These are phyloP conservation scores for Pistacia atlantica DNA, from an alignment of 345 rosid genomes.

Conservation along the genomic window DNA sequence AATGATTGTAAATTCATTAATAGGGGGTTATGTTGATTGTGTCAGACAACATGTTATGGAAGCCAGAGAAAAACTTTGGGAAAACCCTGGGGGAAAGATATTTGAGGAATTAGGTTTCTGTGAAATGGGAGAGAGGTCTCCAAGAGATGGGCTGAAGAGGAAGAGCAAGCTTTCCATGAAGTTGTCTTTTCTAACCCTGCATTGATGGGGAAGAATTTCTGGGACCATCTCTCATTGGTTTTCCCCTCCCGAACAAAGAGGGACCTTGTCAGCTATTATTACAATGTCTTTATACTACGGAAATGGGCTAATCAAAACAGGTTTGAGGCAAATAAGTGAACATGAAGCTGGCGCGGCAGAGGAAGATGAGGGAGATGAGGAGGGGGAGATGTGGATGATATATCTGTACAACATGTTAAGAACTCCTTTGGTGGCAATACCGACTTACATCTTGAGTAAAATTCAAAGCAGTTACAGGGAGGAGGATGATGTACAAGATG, in stretches of 20 bases:
- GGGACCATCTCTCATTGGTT: conserved; percentile 51
- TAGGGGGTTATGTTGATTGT: conserved; percentile 42
- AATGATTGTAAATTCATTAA: conserved; percentile 39
- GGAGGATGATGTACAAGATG: conserved; percentile 35
- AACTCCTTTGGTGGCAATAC: conserved; percentile 1
- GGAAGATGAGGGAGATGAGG: conserved; percentile 36
- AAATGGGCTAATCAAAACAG: conserved; percentile 57
- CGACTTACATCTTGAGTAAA: conserved; percentile 15
- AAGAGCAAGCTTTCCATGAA: conserved; percentile 36
- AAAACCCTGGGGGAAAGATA: conserved; percentile 35
- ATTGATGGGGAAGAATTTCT: conserved; percentile 54
- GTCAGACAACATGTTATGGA: conserved; percentile 42
- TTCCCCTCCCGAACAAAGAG: conserved; percentile 45
- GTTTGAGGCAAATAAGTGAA: conserved; percentile 35
- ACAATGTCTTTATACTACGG: conserved; percentile 52
- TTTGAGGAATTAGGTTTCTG: conserved; percentile 46
- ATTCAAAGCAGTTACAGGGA: conserved; percentile 11
- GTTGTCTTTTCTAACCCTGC: conserved; percentile 42
- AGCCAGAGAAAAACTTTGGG: conserved; percentile 51
- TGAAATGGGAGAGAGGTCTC: conserved; percentile 64
- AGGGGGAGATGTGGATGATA: conserved; percentile 35
- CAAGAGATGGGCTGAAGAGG: conserved; percentile 43
- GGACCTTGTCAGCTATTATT: conserved; percentile 55
- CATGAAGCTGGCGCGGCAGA: conserved; percentile 24
- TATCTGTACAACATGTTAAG: conserved; percentile 13